Base-by-base conservation (phyloP, 1,284 basidiomycete genomes). In the Ceratobasidium sp. region DNA sequence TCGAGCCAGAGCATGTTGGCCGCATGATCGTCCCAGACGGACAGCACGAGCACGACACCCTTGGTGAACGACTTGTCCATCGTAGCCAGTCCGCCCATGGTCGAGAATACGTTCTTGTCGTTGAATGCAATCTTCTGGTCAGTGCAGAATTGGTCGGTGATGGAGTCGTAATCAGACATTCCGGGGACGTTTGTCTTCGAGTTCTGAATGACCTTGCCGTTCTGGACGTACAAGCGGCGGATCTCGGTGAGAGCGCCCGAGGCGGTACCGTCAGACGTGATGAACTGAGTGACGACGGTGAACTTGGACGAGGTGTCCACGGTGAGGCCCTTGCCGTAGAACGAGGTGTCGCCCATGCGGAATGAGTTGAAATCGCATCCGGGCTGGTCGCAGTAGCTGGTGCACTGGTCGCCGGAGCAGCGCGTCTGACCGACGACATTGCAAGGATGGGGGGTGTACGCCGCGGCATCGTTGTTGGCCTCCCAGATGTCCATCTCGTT, bases 1-100 rank as follows among this genome's bases (percentile, higher is more conserved):
- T 90, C 89, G 76, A 89, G 81, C 89, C 89, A 89, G 81, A 89
- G 85, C 89, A 90, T 89, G 81, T 87, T 83, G 78, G 85, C 88
- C 54, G 84, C 84, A 80, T 89, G 84, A 83, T 90, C 89, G 79
- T 90, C 89, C 89, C 89, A 89, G 78, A 90, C 80, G 79, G 83
- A 85, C 81, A 90, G 81, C 76, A 87, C 88, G 49, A 90, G 83
- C n/a, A 89, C 88, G 85, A 89, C 86, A 77, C 89, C 89, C 61
- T 81, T 79, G 29, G 81, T 80, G 81, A 89, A 82, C 13, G 87
- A 84, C 68, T 82, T 80, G 77, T 87, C 86, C 85, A 90, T 88
- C 61, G 81, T 80, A 66, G 79, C 77, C 76, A 89, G 80, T 34
- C 87, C 88, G 76, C 88, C 88, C 79, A 84, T 83, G 71, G 78